Evolutionary conservation across 2,329 filamentous ascomycete species (phyloP).

Genomic region (Cadophora malorum): DNA sequence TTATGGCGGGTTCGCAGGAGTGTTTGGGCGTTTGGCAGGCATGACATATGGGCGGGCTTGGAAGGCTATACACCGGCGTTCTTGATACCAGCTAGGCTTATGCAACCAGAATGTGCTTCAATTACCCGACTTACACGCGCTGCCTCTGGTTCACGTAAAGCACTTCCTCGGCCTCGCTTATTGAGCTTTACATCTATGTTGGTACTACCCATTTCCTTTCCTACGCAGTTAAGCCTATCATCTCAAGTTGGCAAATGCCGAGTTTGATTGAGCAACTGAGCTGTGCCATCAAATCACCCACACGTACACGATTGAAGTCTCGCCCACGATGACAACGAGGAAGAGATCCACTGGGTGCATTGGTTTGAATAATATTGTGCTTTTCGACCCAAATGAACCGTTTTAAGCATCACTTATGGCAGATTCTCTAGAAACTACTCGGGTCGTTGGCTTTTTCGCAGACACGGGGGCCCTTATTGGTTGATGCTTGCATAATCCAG

Average conservation of each 20-base stretch:
- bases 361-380: not conserved
- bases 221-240: not conserved
- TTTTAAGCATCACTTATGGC: not conserved
- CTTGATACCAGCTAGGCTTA: constrained; percentile 20
- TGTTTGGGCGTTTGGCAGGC: not conserved
- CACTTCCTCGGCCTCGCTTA: not conserved
- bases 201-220: not conserved
- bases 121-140: not conserved
- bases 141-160: not conserved
- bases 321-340: too few relatives aligned
- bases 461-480: not conserved
- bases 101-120: not conserved
- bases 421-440: not conserved
- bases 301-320: too few relatives aligned
- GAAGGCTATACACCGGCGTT: not conserved
- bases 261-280: not conserved
- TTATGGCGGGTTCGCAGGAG: not conserved
- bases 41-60: not conserved
- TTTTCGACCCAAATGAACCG: not conserved
- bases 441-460: not conserved
- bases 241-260: not conserved
- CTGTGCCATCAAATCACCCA: too few relatives aligned
- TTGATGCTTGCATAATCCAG: not conserved
- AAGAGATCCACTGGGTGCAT: not conserved
- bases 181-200: not conserved